Conservation (phyloP, 192 early-diverging fungal species). For the Endogone sp. region DNA sequence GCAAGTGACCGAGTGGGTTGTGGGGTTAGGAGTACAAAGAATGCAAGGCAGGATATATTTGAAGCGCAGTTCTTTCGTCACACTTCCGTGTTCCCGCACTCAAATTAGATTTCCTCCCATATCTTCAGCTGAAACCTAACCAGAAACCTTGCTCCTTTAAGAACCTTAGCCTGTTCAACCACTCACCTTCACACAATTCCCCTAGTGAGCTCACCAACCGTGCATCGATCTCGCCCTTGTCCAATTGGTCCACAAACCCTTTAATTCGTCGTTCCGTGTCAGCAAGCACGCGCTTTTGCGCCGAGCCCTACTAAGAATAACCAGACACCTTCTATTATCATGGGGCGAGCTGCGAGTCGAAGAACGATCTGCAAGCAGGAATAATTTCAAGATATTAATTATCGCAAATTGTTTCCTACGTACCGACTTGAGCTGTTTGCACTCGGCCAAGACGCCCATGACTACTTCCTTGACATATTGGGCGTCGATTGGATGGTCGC, state of each 20-base stretch:
- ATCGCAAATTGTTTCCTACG: not conserved
- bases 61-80: no score
- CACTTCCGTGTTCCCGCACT: no score
- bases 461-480: not conserved
- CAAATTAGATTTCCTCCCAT: no score
- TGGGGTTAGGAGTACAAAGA: not conserved
- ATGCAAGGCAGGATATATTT: no score
- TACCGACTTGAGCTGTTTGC: slow-evolving; percentile 4
- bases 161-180: no score
- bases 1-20: not conserved
- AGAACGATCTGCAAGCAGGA: no score
- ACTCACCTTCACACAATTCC: slow-evolving; percentile 32
- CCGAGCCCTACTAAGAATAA: not conserved
- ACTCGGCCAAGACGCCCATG: not conserved
- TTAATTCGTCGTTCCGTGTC: slow-evolving; percentile 33
- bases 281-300: slow-evolving; percentile 37
- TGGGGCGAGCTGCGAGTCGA: not conserved
- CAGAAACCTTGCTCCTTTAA: no score
- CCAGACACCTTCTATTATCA: slow-evolving; percentile 11
- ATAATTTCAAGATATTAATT: no score
- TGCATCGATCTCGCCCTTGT: slow-evolving; percentile 27
- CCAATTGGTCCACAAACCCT: slow-evolving; percentile 28
- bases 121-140: no score
- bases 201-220: slow-evolving; percentile 17
- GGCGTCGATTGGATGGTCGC: slow-evolving; percentile 6